Percentiles rank a stretch among this genome's conserved stretches.
These are phyloP conservation scores for Sporothrix pseudoabietina DNA, from an alignment of 2,329 filamentous ascomycete genomes.

Conservation along the genomic window DNA sequence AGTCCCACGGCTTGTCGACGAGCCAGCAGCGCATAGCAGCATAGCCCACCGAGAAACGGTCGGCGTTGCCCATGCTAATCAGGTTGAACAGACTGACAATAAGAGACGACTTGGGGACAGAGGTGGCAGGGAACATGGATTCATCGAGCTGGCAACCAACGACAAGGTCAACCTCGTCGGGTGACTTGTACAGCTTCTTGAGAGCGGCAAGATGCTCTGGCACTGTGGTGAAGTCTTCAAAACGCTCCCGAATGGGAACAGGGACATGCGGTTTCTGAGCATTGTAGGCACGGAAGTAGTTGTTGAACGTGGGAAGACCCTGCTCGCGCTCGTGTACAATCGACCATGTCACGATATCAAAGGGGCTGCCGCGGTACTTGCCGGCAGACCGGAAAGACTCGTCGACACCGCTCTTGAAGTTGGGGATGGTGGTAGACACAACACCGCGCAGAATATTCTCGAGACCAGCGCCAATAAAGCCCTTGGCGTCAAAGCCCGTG, in stretches of 20 bases:
- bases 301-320: constrained; percentile 33
- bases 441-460: constrained; percentile 33
- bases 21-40: constrained; percentile 34
- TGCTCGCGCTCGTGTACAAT: constrained; percentile 35
- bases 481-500: constrained; percentile 32
- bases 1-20: constrained; percentile 35
- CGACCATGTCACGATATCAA: constrained; percentile 33
- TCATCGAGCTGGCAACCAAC: constrained; percentile 35
- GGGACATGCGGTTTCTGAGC: constrained; percentile 27
- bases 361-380: constrained; percentile 32
- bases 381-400: constrained; percentile 32
- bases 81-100: constrained; percentile 35
- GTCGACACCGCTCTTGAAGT: constrained; percentile 34
- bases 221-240: constrained; percentile 32
- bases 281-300: constrained; percentile 34
- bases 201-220: constrained; percentile 28
- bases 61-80: constrained; percentile 34
- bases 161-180: constrained; percentile 34
- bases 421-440: constrained; percentile 31
- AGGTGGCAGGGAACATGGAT: constrained; percentile 30
- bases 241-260: constrained; percentile 29
- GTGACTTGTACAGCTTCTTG: constrained; percentile 29
- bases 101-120: constrained; percentile 32
- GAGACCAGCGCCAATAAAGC: constrained; percentile 33
- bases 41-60: constrained; percentile 34